These are phyloP conservation scores for Trypanosomatidae sp. DNA, from an alignment of 208 protist species.

Conservation along the genomic window DNA sequence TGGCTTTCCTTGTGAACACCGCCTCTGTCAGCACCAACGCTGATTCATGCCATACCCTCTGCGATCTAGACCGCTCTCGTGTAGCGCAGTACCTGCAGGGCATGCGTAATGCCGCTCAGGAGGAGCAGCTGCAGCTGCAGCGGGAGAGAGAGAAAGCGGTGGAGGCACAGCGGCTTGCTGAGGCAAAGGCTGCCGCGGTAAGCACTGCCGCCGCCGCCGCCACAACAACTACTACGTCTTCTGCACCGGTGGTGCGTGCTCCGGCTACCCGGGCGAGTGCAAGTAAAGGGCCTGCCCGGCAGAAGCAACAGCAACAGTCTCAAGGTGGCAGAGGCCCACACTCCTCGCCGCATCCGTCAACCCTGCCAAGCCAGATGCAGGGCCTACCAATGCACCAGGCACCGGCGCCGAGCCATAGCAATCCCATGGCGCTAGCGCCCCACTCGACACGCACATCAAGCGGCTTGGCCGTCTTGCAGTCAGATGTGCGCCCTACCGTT, in stretches of 20 bases:
- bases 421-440: background rate
- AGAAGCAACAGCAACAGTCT: background rate
- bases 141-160: background rate
- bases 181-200: conserved; percentile 6
- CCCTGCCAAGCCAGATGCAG: background rate
- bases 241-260: background rate
- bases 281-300: background rate
- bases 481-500: background rate
- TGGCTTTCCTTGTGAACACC: background rate
- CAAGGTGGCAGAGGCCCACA: background rate
- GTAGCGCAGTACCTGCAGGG: conserved; percentile 18
- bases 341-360: background rate
- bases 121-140: conserved; percentile 11
- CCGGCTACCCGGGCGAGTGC: background rate
- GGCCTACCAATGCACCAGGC: background rate
- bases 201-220: background rate
- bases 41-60: background rate
- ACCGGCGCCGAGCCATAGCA: background rate
- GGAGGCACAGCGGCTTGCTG: background rate
- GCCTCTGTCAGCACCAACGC: background rate
- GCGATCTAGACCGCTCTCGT: background rate
- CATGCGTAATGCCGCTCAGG: conserved; percentile 5
- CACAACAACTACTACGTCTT: background rate
- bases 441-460: background rate
- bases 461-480: background rate